Percentiles rank a stretch among this genome's conserved stretches.
Evolutionary conservation across 75 land plant genomes (phyloP).

Genomic region (Azolla pinnata): DNA sequence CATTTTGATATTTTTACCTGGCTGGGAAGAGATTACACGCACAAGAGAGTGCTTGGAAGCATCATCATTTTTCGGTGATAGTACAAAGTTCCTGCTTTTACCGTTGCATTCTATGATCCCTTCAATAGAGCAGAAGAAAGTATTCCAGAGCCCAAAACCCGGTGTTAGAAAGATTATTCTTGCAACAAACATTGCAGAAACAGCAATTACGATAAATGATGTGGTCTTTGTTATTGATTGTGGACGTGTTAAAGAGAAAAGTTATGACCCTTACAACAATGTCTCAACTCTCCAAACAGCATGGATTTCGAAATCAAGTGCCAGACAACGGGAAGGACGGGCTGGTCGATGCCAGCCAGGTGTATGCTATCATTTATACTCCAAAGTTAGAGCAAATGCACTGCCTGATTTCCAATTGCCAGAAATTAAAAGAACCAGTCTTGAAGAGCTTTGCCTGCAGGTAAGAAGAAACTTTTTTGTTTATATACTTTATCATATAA

Average conservation of each 20-base stretch:
- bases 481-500: too few species aligned
- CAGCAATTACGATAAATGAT: constrained; percentile 92
- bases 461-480: constrained; percentile 15
- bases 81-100: constrained; percentile 57
- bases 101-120: constrained; percentile 91
- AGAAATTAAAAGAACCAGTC: constrained; percentile 85
- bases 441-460: constrained; percentile 94
- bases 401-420: constrained; percentile 77
- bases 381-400: constrained; percentile 53
- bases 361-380: constrained; percentile 80
- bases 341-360: constrained; percentile 96
- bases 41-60: constrained; percentile 44
- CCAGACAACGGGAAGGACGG: constrained; percentile 83
- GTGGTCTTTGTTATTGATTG: constrained; percentile 87
- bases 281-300: constrained; percentile 89
- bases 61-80: constrained; percentile 46
- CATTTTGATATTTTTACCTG: constrained; percentile 81
- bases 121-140: constrained; percentile 71
- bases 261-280: constrained; percentile 87
- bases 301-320: constrained; percentile 94
- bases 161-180: constrained; percentile 83
- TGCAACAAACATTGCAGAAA: constrained; percentile 97
- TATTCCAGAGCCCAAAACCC: constrained; percentile 56
- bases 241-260: constrained; percentile 92
- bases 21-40: constrained; percentile 91